Evolutionary conservation across 2,329 filamentous ascomycete genomes (phyloP), one percentile per base, ranked within the genome.

Genomic region (Zasmidium cellare): DNA sequence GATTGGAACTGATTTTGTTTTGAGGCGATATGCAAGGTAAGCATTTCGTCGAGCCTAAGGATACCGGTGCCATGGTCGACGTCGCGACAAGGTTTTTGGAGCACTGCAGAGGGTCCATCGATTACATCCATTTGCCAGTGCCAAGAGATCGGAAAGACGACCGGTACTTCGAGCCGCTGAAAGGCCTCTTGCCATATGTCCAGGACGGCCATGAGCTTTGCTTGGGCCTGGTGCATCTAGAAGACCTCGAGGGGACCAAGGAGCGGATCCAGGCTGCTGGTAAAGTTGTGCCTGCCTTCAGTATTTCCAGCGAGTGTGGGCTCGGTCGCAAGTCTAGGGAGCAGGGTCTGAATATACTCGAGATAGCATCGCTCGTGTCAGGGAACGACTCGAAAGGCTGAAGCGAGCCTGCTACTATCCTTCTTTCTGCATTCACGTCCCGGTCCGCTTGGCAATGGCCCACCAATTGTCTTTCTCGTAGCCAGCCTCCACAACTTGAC

Each of bases 391-490:
- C n/a, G n/a, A n/a, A n/a, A n/a, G 14, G 28, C 14, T 31, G 28
- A 31, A 31, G 28, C 28, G 28, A 14, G 28, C 14, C 28, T 7
- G 14, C 7, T 7, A 31, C 28, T 7, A 31, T 31, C 28, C n/a
- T n/a, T n/a, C n/a, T n/a, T n/a, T n/a, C n/a, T n/a, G n/a, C 35
- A 49, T n/a, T 51, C 31, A 35, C 9, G 45, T 22, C 47, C 28
- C n/a, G 9, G 9, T 16, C 12, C 22, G 31, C 19, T 19, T 45
- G 20, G 55, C 55, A 20, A 57, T 53, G 1, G 87, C 91, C 93
- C 93, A 99, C 94, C 94, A 97, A 77, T 99, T 99, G 72, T 97
- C 94, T 78, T 87, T 92, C 72, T 99, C 94, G 75, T 97, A 99
- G 31, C 94, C 94, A 59, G 85, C 86, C 64, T 90, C 87, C 22